A percentile compares a stretch with the other conserved stretches of the same genome.
phyloP scores from a whole-genome alignment of 2,329 filamentous ascomycete species.

The Botrytis galanthina region DNA sequence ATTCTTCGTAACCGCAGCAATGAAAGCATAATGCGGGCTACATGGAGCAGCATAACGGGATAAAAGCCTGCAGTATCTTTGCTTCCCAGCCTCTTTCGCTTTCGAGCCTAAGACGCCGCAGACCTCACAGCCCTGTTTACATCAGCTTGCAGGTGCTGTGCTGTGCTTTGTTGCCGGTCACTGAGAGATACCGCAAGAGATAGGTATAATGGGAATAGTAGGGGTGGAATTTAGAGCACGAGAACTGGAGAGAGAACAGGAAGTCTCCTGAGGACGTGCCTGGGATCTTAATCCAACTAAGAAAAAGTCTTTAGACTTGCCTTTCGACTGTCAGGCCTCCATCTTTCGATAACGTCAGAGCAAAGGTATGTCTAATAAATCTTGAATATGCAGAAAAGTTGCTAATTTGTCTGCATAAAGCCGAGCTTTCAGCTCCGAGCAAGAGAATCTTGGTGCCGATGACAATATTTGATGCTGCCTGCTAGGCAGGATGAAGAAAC shows the following conservation, averaged over 20 bases:
- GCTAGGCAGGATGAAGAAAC: constrained; percentile 32
- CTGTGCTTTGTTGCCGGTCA: not conserved
- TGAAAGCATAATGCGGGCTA: constrained; percentile 59
- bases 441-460: not conserved
- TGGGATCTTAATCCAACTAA: not conserved
- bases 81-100: not conserved
- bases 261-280: not conserved
- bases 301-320: not conserved
- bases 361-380: not conserved
- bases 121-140: not conserved
- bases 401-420: not conserved
- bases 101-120: not conserved
- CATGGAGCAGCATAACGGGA: constrained; percentile 48
- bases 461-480: not conserved
- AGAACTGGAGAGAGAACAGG: not conserved
- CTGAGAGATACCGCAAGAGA: not conserved
- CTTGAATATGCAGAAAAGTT: not conserved
- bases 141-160: constrained; percentile 3
- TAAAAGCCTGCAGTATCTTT: not conserved
- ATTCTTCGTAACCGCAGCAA: constrained; percentile 74
- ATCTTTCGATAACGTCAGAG: not conserved
- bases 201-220: not conserved
- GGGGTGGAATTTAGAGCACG: not conserved
- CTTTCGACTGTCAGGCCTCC: not conserved
- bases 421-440: not conserved